Conservation (phyloP, 106 monocot genomes). For the Allium fistulosum region DNA sequence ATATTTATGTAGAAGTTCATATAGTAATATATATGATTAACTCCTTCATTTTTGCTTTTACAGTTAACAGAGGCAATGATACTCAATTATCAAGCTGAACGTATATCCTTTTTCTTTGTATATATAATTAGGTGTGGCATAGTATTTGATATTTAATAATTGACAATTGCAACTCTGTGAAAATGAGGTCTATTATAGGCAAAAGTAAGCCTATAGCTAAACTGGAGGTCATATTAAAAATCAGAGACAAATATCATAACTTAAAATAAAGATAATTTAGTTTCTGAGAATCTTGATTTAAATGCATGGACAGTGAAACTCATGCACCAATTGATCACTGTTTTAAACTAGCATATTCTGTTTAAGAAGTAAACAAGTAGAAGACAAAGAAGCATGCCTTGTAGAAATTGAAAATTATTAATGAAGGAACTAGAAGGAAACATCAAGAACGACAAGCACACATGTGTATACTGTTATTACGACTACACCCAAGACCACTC, state of each 20-base stretch:
- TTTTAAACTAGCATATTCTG: not conserved
- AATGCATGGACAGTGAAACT: not conserved
- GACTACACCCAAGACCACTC: no score
- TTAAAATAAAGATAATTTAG: not conserved
- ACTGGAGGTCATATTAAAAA: not conserved
- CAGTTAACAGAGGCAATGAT: no score
- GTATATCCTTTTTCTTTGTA: no score
- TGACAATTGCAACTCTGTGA: not conserved
- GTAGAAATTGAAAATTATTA: not conserved
- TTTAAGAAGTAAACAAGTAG: not conserved
- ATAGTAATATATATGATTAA: no score
- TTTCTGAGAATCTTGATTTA: not conserved
- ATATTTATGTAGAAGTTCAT: no score
- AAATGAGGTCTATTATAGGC: not conserved
- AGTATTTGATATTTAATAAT: no score
- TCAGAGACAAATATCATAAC: not conserved
- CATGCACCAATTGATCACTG: not conserved
- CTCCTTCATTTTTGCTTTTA: no score
- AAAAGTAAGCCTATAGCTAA: no score
- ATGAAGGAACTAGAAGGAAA: not conserved
- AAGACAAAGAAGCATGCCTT: not conserved
- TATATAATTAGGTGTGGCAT: no score
- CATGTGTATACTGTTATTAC: slow-evolving; percentile 1
- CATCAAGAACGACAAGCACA: not conserved
- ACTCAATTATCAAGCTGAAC: no score